A percentile compares a stretch with the other conserved stretches of the same genome.
Evolutionary conservation across 495 filamentous ascomycete genomes (phyloP).

Genomic region (Penicillium cinerascens): DNA sequence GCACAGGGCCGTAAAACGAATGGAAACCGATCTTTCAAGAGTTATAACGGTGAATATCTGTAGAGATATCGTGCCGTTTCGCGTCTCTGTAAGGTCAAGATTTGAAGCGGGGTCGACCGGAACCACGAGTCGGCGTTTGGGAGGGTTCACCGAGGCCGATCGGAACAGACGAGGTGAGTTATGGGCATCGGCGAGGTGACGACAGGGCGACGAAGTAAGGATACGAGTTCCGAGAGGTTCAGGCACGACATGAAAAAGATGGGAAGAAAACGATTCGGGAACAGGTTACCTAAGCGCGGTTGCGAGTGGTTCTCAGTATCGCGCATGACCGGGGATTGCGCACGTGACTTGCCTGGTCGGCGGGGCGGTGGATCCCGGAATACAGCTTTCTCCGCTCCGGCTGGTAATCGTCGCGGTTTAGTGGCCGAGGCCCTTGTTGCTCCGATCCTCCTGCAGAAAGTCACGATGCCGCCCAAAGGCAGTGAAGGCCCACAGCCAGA

Average conservation of each 20-base stretch:
- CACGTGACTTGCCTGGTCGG: background rate
- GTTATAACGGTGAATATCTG: background rate
- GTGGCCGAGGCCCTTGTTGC: constrained; percentile 8
- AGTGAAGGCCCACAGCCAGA: constrained; percentile 24
- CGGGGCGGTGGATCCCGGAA: background rate
- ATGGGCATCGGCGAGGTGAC: constrained; percentile 6
- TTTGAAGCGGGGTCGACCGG: constrained; percentile 4
- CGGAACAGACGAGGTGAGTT: background rate
- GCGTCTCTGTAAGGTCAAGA: background rate
- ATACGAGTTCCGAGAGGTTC: background rate
- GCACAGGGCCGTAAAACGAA: background rate
- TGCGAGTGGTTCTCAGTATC: background rate
- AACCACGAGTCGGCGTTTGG: background rate
- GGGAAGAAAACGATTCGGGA: constrained; percentile 11
- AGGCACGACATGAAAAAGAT: background rate
- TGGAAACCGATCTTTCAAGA: background rate
- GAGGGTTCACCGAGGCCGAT: background rate
- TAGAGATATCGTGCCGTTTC: background rate
- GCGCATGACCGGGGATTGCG: no score
- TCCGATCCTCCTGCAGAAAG: constrained; percentile 1
- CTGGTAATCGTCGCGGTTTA: background rate
- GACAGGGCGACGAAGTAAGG: constrained; percentile 1
- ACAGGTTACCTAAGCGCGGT: constrained; percentile 7
- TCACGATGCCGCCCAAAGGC: constrained; percentile 35
- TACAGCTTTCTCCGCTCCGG: background rate